Evolutionary conservation across 1,284 basidiomycete genomes (phyloP).

Genomic region (Malassezia sp.): DNA sequence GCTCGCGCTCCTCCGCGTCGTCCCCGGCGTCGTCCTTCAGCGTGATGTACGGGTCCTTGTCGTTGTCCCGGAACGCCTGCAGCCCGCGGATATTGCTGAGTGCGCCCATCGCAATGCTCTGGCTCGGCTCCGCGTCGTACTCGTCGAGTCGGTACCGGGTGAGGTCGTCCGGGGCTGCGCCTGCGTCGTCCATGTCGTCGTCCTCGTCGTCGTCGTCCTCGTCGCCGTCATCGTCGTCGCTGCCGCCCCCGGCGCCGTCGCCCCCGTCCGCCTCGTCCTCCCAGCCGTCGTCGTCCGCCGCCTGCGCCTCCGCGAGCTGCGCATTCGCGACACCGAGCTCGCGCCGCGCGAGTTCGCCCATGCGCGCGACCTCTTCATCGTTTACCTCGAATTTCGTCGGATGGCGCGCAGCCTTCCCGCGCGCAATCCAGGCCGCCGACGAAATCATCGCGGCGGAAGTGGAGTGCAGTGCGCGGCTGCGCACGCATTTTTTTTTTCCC

Average conservation of each 20-base stretch:
- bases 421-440: conserved; percentile 62
- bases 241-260: conserved; percentile 50
- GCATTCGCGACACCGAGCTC: conserved; percentile 75
- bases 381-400: conserved; percentile 83
- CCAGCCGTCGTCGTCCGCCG: conserved; percentile 21
- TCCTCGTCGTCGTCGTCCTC: conserved; percentile 52
- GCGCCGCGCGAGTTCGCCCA: conserved; percentile 74
- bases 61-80: conserved; percentile 77
- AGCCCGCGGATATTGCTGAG: conserved; percentile 95
- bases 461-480: not conserved
- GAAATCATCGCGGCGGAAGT: conserved; percentile 48
- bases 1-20: conserved; percentile 68
- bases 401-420: conserved; percentile 64
- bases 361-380: conserved; percentile 76
- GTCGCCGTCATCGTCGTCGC: conserved; percentile 52
- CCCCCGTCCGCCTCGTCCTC: conserved; percentile 53
- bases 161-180: conserved; percentile 61
- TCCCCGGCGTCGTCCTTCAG: conserved; percentile 63
- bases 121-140: conserved; percentile 72
- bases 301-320: conserved; percentile 57
- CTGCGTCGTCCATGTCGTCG: conserved; percentile 49
- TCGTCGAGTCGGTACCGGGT: conserved; percentile 81
- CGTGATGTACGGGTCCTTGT: conserved; percentile 94
- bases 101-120: conserved; percentile 57
- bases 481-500: conserved; percentile 1